Percentiles rank a stretch among this genome's conserved stretches.
Conservation (phyloP, 371 early-diverging fungal genomes). For the Astathelohania contejeani region DNA sequence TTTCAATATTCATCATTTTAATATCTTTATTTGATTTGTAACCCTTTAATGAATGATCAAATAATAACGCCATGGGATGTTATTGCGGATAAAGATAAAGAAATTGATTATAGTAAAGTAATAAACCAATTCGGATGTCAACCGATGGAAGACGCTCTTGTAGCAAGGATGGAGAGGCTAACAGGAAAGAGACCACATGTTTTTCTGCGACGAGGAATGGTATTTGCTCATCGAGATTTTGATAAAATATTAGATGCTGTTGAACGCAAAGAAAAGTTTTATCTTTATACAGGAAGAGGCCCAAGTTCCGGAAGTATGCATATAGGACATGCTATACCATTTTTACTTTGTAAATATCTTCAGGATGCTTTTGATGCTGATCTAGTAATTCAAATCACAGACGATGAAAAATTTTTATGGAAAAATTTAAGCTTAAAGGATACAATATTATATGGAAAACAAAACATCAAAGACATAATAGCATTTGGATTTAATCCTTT, state of each 20-base stretch:
- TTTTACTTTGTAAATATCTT: slow-evolving; percentile 85
- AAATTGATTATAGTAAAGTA: slow-evolving; percentile 82
- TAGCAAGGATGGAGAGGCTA: slow-evolving; percentile 64
- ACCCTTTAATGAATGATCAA: too few species aligned
- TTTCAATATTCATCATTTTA: too few species aligned
- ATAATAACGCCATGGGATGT: slow-evolving; percentile 96
- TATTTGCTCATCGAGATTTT: slow-evolving; percentile 94
- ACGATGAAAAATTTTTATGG: slow-evolving; percentile 97
- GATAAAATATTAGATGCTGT: slow-evolving; percentile 65
- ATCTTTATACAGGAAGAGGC: slow-evolving; percentile 97
- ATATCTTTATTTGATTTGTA: too few species aligned
- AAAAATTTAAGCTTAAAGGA: slow-evolving; percentile 70
- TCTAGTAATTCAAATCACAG: slow-evolving; percentile 92
- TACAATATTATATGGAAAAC: slow-evolving; percentile 59
- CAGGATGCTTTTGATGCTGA: slow-evolving; percentile 89
- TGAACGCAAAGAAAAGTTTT: slow-evolving; percentile 77
- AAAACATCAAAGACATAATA: slow-evolving; percentile 89
- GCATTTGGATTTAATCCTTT: slow-evolving; percentile 89
- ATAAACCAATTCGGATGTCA: slow-evolving; percentile 80
- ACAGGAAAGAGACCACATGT: slow-evolving; percentile 69
- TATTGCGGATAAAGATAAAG: slow-evolving; percentile 59
- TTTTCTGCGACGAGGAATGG: slow-evolving; percentile 72
- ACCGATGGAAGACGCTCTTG: slow-evolving; percentile 59
- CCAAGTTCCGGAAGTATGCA: slow-evolving; percentile 90
- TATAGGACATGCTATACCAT: slow-evolving; percentile 91